Base-by-base conservation (phyloP, 345 rosid species). In the Ceriops decandra region DNA sequence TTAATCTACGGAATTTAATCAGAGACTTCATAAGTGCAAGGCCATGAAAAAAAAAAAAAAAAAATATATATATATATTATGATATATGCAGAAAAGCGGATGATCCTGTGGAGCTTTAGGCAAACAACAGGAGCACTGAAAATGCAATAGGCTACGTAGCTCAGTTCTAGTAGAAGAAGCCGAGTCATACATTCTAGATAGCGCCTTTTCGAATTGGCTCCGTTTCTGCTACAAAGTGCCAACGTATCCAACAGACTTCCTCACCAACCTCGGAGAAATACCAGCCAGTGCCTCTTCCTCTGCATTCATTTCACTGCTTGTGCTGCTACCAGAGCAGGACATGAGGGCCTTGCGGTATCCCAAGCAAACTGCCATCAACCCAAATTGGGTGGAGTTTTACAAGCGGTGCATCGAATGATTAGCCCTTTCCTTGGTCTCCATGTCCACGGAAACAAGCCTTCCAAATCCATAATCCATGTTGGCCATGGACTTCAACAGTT, bases 321-420 rank as follows among this genome's bases (percentile, higher is more conserved):
- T 95, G 82, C 98, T 95, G 30, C 97, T 95, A 0, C 97, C 91
- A 2, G 98, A 92, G 78, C 97, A 89, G 0, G 97, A 87, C 97
- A 95, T 84, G 22, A 90, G 85, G 0, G 96, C 90, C 85, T 92
- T 98, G 26, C 86, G 87, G 77, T 85, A 95, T 21, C 99, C 99
- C 81, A 92, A 63, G 80, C 99, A 90, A 17, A 95, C 99, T 0
- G 99, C 99, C 92, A 95, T 91, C 79, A 95, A 87, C 52, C 93
- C 99, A 7, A 95, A 95, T 56, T 90, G 97, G 0, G 92, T 82
- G 52, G 46, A 70, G 68, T 95, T 95, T 64, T 90, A 98, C 63
- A 88, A 67, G 70, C 79, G 85, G 71, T 82, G 52, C 98, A 95
- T 91, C 66, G 90, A 76, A 78, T 78, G 66, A 78, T 88, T 87